A percentile compares a stretch with the other conserved stretches of the same genome.
These are phyloP conservation scores for Echinochloa phyllopogon DNA, from an alignment of 176 grass and related monocot species.

Conservation along the genomic window DNA sequence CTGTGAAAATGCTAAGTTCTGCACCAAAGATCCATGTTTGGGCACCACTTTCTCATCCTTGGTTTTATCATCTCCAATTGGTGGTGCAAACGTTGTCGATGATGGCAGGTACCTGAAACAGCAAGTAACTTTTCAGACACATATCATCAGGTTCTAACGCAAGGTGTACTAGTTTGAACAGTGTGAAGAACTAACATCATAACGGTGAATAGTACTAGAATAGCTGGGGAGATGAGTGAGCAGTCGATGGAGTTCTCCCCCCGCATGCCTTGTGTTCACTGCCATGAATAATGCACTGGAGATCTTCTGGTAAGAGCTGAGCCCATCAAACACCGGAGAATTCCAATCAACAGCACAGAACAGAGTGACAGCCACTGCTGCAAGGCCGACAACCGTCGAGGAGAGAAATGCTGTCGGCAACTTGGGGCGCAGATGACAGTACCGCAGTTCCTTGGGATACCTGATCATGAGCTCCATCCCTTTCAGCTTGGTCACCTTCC, in stretches of 20 bases:
- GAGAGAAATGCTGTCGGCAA: constrained; percentile 3
- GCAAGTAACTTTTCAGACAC: not conserved
- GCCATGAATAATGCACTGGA: constrained; percentile 54
- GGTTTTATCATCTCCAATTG: constrained; percentile 22
- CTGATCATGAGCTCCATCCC: constrained; percentile 43
- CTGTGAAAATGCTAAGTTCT: constrained; percentile 40
- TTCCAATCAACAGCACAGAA: constrained; percentile 63
- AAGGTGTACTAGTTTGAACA: not conserved
- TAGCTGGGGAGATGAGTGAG: constrained; percentile 47
- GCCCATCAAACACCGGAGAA: constrained; percentile 51
- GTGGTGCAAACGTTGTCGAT: constrained; percentile 40
- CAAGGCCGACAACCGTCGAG: constrained; percentile 37
- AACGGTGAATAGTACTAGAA: constrained; percentile 51
- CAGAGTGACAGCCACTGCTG: constrained; percentile 12
- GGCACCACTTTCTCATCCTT: not conserved
- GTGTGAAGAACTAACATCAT: constrained; percentile 65
- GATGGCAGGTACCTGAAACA: constrained; percentile 66
- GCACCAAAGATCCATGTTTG: not conserved
- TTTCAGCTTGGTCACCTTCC: constrained; percentile 44
- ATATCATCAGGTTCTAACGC: constrained; percentile 16
- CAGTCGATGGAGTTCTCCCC: constrained; percentile 58
- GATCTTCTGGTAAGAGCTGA: constrained; percentile 62
- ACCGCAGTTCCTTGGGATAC: constrained; percentile 40
- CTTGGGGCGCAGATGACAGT: constrained; percentile 34
- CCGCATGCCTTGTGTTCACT: constrained; percentile 61